These are phyloP conservation scores for Arachnomyces sp. DNA, from an alignment of 2,329 filamentous ascomycete species.

Conservation along the genomic window DNA sequence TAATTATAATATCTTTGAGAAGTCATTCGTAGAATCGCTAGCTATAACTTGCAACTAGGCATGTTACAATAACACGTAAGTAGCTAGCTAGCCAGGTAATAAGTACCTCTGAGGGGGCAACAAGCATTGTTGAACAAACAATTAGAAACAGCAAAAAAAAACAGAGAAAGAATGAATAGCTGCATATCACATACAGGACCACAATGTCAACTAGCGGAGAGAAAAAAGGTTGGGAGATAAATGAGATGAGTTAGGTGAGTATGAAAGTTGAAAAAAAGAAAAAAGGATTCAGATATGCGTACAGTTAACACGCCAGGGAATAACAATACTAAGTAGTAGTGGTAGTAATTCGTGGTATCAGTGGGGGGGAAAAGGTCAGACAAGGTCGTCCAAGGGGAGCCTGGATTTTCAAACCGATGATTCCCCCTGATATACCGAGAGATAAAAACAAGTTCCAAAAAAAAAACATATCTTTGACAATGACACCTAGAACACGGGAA, in stretches of 20 bases:
- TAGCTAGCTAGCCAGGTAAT: no score
- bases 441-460: background rate
- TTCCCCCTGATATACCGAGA: no score
- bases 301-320: background rate
- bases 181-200: background rate
- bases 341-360: background rate
- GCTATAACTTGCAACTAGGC: no score
- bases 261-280: constrained; percentile 9
- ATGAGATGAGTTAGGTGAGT: constrained; percentile 5
- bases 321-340: background rate
- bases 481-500: background rate
- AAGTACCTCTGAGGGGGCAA: no score
- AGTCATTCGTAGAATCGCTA: no score
- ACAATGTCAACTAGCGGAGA: constrained; percentile 7
- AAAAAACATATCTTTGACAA: background rate
- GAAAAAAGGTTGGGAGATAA: constrained; percentile 4
- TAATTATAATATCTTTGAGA: no score
- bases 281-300: constrained; percentile 1
- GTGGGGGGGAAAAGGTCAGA: background rate
- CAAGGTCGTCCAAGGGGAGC: no score
- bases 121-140: no score
- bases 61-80: no score
- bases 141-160: no score
- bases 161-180: no score
- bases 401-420: no score